Evolutionary conservation across 1,284 basidiomycete genomes (phyloP), one percentile per base, ranked within the genome.

Genomic region (Retiboletus flavoniger): DNA sequence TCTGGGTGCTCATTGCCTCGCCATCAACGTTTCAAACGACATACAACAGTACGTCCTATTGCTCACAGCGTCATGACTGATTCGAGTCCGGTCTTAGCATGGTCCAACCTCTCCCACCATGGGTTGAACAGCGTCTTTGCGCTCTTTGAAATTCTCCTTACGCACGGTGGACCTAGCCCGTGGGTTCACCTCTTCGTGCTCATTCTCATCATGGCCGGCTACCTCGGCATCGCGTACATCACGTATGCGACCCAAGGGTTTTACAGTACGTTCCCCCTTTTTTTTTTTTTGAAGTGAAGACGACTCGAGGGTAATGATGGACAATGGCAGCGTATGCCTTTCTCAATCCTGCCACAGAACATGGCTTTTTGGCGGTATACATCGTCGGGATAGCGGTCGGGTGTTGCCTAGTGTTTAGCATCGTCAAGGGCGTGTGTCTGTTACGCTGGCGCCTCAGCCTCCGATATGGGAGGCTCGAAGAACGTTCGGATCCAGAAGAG

Each of bases 161-260:
- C 86, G 2, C 78, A 83, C 55, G 67, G 69, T 6, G 74, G 74
- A 0, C 81, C 83, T 0, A 63, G 73, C 14, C 80, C 81, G 0
- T 88, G 84, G 84, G 63, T 74, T 34, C 73, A 79, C 51, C 66
- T 86, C 4, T 67, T 75, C 3, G 65, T 76, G 43, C 68, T 78
- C 39, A 50, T 86, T 24, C 8, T 84, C 17, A 55, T 84, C 31
- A 75, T 90, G 21, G 81, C 60, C 0, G 63, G 71, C 13, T 90
- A 90, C 62, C 69, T 89, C 26, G 86, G 77, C 14, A 72, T 90
- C 1, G 85, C 85, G 13, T 89, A 88, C 62, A 75, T 89, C 51
- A 85, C 84, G 0, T 59, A 76, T 48, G 78, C 72, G 1, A 79
- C 79, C 0, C 82, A 85, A 62, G 78, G 79, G 1, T 79, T 85